Conservation (phyloP, 2,329 filamentous ascomycete genomes). For the Aspergillus aculeatinus region DNA sequence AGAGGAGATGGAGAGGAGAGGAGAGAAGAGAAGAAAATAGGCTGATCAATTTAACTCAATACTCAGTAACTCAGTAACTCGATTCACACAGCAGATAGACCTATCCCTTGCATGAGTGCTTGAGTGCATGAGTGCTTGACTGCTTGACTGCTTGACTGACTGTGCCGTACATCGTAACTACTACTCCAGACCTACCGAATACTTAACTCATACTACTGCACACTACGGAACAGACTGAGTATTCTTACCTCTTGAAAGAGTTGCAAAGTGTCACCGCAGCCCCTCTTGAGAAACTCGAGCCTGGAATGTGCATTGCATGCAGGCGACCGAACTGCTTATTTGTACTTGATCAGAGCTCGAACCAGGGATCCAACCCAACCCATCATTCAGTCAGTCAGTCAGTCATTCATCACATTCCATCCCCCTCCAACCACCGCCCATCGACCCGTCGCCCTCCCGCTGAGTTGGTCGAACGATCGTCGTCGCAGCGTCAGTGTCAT, state of each 20-base stretch:
- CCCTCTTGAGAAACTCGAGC: neutral
- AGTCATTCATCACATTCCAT: neutral
- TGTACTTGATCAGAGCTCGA: constrained; percentile 1
- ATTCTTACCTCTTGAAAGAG: no score
- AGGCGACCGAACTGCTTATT: constrained; percentile 3
- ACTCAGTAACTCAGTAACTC: no score
- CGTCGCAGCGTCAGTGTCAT: neutral
- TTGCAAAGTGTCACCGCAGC: neutral
- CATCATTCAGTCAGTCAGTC: no score
- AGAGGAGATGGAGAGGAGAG: no score
- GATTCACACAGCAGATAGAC: neutral
- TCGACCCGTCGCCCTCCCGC: neutral
- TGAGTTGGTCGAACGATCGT: neutral
- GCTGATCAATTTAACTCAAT: constrained; percentile 1
- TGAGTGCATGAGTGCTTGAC: no score
- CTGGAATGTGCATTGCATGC: constrained; percentile 3
- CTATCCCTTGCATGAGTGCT: constrained; percentile 10
- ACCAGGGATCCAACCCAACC: neutral
- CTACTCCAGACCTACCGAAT: no score
- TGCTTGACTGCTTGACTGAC: no score
- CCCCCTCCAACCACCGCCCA: neutral
- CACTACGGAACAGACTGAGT: no score
- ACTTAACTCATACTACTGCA: no score
- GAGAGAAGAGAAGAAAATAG: neutral
- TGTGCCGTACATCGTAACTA: no score